Base-by-base conservation (phyloP, 345 rosid genomes). In the Salix suchowensis region DNA sequence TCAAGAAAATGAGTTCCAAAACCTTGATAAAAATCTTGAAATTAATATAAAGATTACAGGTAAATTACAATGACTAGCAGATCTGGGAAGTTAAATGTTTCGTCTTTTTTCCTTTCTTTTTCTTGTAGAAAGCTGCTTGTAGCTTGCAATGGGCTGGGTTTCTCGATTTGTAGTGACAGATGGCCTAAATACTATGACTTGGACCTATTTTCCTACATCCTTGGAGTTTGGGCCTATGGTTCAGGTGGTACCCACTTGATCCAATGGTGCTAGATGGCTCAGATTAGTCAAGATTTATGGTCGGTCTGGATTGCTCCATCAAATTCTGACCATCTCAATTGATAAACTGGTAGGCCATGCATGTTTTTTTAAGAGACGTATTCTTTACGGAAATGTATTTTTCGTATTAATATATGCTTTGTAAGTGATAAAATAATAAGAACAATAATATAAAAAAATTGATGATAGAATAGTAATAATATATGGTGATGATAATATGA, bases 1-100 rank as follows among this genome's bases (percentile, higher is more conserved):
- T 36, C 12, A 9, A 66, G 69, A 66, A 30, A 66, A 66, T 37
- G 13, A 66, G 40, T 8, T 30, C 8, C 69, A 36, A 7, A 36
- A 66, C 36, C 44, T 55, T n/a, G 26, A 15, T 15, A 66, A 36
- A 66, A 32, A 40, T 11, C 19, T 65, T 66, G 97, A 94, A 71
- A n/a, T n/a, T n/a, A 55, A 55, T n/a, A 24, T 9, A 55, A n/a
- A 55, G 28, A 55, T n/a, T n/a, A 4, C 4, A n/a, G 11, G 28
- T 23, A 55, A 21, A 23, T 55, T 9, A n/a, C 14, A 55, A 3
- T 11, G 26, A 55, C 26, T 12, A 11, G 23, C 62, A 55, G 62
- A 55, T 55, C 62, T 8, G 14, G 62, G n/a, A n/a, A 55, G 62
- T 23, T 55, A n/a, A 21, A 23, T 5, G 21, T 50, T 50, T 18